Evolutionary conservation across 169 alveolate genomes (phyloP).

Genomic region (Plasmodium coatneyi): DNA sequence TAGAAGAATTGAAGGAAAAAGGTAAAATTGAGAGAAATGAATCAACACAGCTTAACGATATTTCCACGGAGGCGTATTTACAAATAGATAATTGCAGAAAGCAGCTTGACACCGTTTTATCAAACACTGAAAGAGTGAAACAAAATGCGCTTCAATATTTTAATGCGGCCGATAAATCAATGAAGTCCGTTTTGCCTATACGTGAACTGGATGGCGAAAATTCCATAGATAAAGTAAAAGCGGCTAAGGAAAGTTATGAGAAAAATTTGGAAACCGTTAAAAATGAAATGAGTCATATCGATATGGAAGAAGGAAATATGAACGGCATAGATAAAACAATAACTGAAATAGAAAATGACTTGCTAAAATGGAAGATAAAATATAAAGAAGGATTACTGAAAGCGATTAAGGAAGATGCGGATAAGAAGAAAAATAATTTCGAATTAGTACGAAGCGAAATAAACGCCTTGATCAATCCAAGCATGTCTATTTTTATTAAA

Average conservation of each 20-base stretch:
- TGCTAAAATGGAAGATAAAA: background rate
- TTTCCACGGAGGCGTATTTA: background rate
- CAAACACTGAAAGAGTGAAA: background rate
- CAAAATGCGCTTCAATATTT: background rate
- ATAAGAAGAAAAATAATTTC: background rate
- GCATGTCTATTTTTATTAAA: slow-evolving; percentile 5
- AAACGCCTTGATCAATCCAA: background rate
- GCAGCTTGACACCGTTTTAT: background rate
- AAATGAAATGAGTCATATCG: background rate
- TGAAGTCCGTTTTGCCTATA: slow-evolving; percentile 13
- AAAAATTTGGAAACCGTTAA: slow-evolving; percentile 1
- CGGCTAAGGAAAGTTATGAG: background rate
- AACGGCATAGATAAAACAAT: background rate
- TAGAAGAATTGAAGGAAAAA: slow-evolving; percentile 4
- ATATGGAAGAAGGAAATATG: background rate
- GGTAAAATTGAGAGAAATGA: background rate
- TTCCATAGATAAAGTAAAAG: background rate
- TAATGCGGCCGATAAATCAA: background rate
- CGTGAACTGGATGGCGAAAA: background rate
- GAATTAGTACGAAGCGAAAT: slow-evolving; percentile 5
- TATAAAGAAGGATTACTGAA: slow-evolving; percentile 8
- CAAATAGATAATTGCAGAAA: slow-evolving; percentile 7
- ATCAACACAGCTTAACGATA: background rate
- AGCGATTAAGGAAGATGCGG: background rate
- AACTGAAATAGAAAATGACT: background rate